Percentiles rank a stretch among this genome's conserved stretches.
Evolutionary conservation across 1,284 basidiomycete species (phyloP).

Genomic region (Coriolopsis trogii): DNA sequence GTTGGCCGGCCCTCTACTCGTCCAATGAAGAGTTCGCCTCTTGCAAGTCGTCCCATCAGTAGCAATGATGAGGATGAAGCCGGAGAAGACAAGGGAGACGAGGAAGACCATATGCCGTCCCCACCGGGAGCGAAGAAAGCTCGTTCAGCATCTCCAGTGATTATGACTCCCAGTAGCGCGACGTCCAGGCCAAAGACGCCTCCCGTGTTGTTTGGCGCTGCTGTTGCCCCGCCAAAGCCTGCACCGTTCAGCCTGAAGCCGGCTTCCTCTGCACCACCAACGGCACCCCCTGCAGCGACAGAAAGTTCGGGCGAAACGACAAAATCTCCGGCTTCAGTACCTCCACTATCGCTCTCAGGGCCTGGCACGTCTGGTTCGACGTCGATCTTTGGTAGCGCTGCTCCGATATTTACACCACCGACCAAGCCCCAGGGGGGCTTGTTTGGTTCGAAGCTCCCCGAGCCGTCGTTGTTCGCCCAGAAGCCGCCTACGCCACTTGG

Average conservation of each 20-base stretch:
- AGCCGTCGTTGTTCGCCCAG: constrained; percentile 6
- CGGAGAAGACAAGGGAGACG: constrained; percentile 13
- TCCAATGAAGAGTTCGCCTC: constrained; percentile 31
- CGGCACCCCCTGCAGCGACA: background rate
- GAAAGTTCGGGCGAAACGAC: no score
- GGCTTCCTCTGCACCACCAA: background rate
- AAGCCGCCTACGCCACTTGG: constrained; percentile 6
- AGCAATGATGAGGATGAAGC: constrained; percentile 23
- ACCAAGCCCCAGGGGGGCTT: constrained; percentile 14
- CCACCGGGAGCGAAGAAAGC: constrained; percentile 16
- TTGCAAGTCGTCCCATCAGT: constrained; percentile 30
- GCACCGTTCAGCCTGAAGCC: constrained; percentile 24
- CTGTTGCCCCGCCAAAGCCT: constrained; percentile 20
- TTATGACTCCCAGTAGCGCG: constrained; percentile 6
- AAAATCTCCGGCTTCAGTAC: constrained; percentile 1
- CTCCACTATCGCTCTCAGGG: constrained; percentile 4
- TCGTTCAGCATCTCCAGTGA: constrained; percentile 13
- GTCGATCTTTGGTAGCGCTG: constrained; percentile 10
- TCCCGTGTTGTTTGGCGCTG: constrained; percentile 37
- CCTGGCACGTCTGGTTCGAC: constrained; percentile 1
- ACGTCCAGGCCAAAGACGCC: constrained; percentile 39
- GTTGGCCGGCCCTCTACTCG: constrained; percentile 32
- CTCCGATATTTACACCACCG: constrained; percentile 17
- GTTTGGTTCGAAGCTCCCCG: constrained; percentile 7
- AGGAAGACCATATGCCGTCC: background rate